Base-by-base conservation (phyloP, 2,329 filamentous ascomycete genomes). In the Arthrobotrys conoides region DNA sequence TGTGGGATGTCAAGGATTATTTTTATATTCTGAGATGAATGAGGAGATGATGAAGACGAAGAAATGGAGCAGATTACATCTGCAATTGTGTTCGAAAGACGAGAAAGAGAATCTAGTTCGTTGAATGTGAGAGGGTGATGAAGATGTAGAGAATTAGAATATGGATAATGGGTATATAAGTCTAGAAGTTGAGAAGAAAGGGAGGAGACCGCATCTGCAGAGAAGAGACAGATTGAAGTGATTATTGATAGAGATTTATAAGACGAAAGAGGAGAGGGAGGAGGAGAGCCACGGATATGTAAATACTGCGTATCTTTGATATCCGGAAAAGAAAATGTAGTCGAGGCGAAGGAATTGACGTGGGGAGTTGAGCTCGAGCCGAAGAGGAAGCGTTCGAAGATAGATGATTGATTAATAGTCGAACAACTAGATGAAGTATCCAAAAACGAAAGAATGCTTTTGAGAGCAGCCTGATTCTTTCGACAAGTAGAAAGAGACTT, bases 51-150 rank as follows among this genome's bases (percentile, higher is more conserved):
- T 3, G 41, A 51, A 16, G 57, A 30, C 1, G 41, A 51, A 16
- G 48, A 55, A 2, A 78, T 71, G 0, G 68, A 68, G 68, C 75
- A 78, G 24, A 64, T 36, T n/a, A 72, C 8, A 63, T 78, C 64
- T 57, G 75, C 75, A n/a, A 78, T 65, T 5, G 75, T 72, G 33
- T 78, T 78, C 38, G 75, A 71, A n/a, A 78, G 55, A 0, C 75
- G 68, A 20, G 53, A 64, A 27, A 78, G 33, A 12, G 75, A 72
- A 22, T 78, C 75, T 22, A 69, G 10, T 59, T 78, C 75, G 57
- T 67, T 68, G 1, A 78, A 46, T 14, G 75, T 78, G 22, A 78
- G 51, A 1, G 68, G 68, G 18, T 72, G 41, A 18, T 71, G 8
- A 36, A 38, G 20, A 59, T 48, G 6, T 1, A 57, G 0, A 10